Base-by-base conservation (phyloP, 352 stramenopile species). In the Pythium sukuiense region DNA sequence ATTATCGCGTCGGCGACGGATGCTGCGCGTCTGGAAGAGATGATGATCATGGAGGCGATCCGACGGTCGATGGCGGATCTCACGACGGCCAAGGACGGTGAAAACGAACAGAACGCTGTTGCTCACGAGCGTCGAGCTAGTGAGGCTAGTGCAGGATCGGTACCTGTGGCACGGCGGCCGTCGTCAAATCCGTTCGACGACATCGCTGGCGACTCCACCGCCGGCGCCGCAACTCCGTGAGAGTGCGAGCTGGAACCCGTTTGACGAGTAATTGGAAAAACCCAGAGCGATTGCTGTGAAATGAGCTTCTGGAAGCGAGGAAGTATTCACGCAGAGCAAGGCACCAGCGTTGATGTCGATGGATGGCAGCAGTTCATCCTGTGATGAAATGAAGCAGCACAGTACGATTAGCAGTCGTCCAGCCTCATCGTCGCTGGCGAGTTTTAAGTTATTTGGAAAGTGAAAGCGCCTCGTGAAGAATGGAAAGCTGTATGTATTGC, bases 11-110 rank as follows among this genome's bases (percentile, higher is more conserved):
- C 80, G 20, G 72, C 83, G 0, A 73, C 75, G 13, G 83, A 91
- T 45, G 83, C 83, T 24, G 75, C 69, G 11, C 77, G 76, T 37
- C 69, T 94, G 29, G 86, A 94, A 54, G 83, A 94, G 55, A 71
- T 94, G 57, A 91, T 94, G 83, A 71, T 94, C 11, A 70, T 94
- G 76, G 86, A 94, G 48, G 86, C 86, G 9, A 91, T 94, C 61
- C 86, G 83, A 30, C 81, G 86, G 41, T 93, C 85, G 6, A 91
- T 93, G 85, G 80, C 78, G 11, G 83, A 91, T 55, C 20, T 83
- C 27, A 73, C 70, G 20, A 70, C 76, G 6, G 77, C 52, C 29
- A 89, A 89, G 55, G 67, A 69, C 33, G 45, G 63, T 3, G 67
- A 65, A 11, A 56, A 67, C 13, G 55, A 61, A 35, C 59, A 46